phyloP scores from a whole-genome alignment of 352 stramenopile species.

The Pseudoperonospora humuli region DNA sequence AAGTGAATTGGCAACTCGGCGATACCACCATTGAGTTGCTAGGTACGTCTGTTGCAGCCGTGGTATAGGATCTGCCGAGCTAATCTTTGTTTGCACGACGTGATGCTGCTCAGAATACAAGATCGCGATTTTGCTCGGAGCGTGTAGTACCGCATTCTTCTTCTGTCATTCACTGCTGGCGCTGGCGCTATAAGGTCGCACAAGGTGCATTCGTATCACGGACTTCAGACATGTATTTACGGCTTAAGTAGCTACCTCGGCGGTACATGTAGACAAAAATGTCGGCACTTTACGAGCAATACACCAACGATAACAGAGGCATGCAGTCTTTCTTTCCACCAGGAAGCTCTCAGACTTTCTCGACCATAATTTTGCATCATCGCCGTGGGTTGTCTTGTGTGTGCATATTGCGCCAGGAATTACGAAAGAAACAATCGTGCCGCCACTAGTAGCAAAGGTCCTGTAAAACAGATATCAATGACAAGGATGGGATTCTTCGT shows the following conservation, averaged over 20 bases:
- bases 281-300: neutral
- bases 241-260: neutral
- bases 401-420: no score
- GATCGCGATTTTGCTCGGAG: constrained; percentile 65
- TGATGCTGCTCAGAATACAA: constrained; percentile 61
- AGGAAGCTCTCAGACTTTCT: neutral
- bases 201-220: neutral
- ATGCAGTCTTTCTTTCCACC: neutral
- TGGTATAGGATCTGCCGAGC: neutral
- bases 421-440: no score
- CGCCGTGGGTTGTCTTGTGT: no score
- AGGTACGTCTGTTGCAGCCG: constrained; percentile 26
- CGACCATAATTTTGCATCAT: neutral
- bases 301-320: neutral
- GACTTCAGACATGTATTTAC: neutral
- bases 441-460: no score
- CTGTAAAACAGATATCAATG: no score
- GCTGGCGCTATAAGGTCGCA: constrained; percentile 29
- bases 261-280: no score
- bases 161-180: constrained; percentile 57
- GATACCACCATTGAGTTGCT: constrained; percentile 52
- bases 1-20: constrained; percentile 58
- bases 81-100: constrained; percentile 5
- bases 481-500: no score
- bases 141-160: constrained; percentile 50